Base-by-base conservation (phyloP, 2,329 filamentous ascomycete species). In the Claviceps purpurea region DNA sequence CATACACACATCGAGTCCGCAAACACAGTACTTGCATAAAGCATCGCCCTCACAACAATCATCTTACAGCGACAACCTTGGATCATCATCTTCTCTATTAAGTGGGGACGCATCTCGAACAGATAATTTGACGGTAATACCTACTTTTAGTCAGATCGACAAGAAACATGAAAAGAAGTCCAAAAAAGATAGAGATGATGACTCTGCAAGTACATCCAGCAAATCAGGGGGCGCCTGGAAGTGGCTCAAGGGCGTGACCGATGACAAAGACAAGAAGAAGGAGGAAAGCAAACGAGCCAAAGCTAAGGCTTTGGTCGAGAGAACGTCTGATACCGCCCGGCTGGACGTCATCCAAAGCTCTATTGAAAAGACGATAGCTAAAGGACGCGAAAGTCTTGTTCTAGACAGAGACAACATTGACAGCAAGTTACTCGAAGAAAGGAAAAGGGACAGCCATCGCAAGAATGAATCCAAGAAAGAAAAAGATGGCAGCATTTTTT, bases 401-500 rank as follows among this genome's bases (percentile, higher is more conserved):
- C 68, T 95, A 42, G 89, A 96, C 60, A 84, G 90, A 18, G 85
- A 93, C 24, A 82, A 70, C 55, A 67, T 85, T 50, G 84, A 88
- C 57, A 73, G 70, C 56, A 89, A 85, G 62, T 70, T 93, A 7
- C 81, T 89, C 53, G 85, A 89, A 57, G 89, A 95, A 61, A 79
- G 87, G 45, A 91, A 85, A 68, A 94, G 93, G 65, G 85, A 89
- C 58, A 84, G 79, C 59, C 77, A 72, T 56, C 82, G 88, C 45
- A 93, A 89, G 64, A 78, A 81, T 4, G 85, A 85, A 37, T 76
- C 82, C 20, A 95, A 91, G 70, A 95, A 90, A 65, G 90, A 96
- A 58, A 95, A 94, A 63, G 89, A 95, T 55, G 84, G 89, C 7
- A 89, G 91, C 56, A 76, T 97, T n/a, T 90, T 98, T 59, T 91